Evolutionary conservation across 2,329 filamentous ascomycete genomes (phyloP).

Genomic region (Alternaria longipes): DNA sequence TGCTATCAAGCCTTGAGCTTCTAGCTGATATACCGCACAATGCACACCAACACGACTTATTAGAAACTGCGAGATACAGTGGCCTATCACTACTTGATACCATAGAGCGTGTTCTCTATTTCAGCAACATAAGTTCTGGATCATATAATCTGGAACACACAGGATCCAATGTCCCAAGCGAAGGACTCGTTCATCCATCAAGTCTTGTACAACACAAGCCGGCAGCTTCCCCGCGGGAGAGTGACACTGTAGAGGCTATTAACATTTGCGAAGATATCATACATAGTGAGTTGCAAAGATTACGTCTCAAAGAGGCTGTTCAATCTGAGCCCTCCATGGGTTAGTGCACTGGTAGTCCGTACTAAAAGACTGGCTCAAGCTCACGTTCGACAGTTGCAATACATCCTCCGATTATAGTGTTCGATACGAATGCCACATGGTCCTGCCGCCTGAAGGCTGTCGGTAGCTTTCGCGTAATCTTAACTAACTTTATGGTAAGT

Average conservation of each 20-base stretch:
- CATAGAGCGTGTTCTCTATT: constrained; percentile 16
- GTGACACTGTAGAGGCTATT: neutral
- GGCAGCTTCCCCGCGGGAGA: neutral
- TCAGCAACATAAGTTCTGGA: constrained; percentile 15
- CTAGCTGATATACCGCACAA: constrained; percentile 9
- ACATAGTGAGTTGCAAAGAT: constrained; percentile 6
- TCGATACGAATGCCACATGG: constrained; percentile 10
- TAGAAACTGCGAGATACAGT: constrained; percentile 14
- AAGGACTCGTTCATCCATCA: neutral
- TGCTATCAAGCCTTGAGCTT: constrained; percentile 13
- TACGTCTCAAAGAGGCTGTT: constrained; percentile 9
- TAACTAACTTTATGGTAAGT: constrained; percentile 14
- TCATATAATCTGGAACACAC: neutral
- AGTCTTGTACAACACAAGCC: neutral
- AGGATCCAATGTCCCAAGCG: constrained; percentile 1
- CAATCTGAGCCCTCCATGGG: constrained; percentile 1
- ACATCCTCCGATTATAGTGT: constrained; percentile 5
- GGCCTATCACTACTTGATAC: constrained; percentile 13
- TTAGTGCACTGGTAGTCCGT: neutral
- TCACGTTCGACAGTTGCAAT: neutral
- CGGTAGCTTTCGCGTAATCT: constrained; percentile 12
- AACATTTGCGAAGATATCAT: constrained; percentile 9
- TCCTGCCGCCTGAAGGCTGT: constrained; percentile 7
- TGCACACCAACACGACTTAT: constrained; percentile 11
- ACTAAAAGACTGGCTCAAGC: neutral